Base-by-base conservation (phyloP, 495 filamentous ascomycete genomes). In the Choiromyces venosus region DNA sequence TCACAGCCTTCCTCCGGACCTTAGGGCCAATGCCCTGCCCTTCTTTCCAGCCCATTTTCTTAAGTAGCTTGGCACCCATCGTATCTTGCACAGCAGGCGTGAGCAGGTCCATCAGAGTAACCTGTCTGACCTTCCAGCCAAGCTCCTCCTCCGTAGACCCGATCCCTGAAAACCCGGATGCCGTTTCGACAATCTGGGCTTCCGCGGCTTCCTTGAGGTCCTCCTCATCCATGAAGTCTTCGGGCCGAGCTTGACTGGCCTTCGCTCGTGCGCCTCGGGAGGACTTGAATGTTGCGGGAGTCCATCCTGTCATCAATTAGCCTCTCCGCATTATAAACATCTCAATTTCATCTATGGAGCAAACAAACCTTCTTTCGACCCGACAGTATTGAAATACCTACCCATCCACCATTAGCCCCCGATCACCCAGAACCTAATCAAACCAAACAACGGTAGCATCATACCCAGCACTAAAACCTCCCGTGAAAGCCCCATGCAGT, bases 181-280 rank as follows among this genome's bases (percentile, higher is more conserved):
- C 84, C 0, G 91, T 97, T 77, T 94, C 88, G 39, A 98, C 81
- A 66, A 85, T 86, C 75, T 87, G 86, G 4, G 89, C 86, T 82
- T 97, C 94, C 68, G 90, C 93, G 2, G 90, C 90, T 76, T 97
- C 94, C 16, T 91, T 91, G 16, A 97, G 84, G 83, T 99, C 95
- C 83, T 99, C 96, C 74, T 97, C 96, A 75, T 99, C 95, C 95
- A 99, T 99, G 74, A 93, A 98, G 80, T 99, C 95, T 78, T 98
- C 94, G 12, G 89, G 86, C 39, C 89, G 89, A 9, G 86, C 85
- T 19, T 84, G 71, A 36, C 82, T 86, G 84, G 94, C 89, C 76
- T 92, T 91, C 70, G 88, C 87, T 66, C 92, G 90, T 74, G 92
- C 92, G 52, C 89, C 83, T 0, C 95, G 91, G 46, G 95, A 97